A percentile compares a stretch with the other conserved stretches of the same genome.
Conservation (phyloP, 2,329 filamentous ascomycete species). For the Alternaria infectoria region DNA sequence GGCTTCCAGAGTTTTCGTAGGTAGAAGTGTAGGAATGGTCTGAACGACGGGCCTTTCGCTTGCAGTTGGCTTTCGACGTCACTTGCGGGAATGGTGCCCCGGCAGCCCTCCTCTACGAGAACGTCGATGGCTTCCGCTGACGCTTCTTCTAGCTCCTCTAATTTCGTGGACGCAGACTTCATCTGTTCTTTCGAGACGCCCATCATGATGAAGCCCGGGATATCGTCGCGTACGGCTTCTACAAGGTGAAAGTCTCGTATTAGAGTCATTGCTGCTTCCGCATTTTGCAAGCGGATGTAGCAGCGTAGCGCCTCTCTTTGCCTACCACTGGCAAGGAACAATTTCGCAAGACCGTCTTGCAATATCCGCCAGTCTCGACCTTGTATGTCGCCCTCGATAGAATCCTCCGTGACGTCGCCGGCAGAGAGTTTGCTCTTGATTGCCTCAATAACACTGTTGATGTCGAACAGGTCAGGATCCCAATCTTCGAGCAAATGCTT, state of each 20-base stretch:
- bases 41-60: constrained; percentile 54
- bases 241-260: constrained; percentile 90
- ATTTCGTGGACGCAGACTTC: constrained; percentile 68
- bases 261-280: constrained; percentile 83
- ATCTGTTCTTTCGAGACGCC: constrained; percentile 77
- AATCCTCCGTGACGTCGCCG: constrained; percentile 76
- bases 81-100: constrained; percentile 80
- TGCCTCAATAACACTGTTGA: constrained; percentile 74
- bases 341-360: constrained; percentile 81
- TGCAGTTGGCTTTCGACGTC: constrained; percentile 81
- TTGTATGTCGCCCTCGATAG: constrained; percentile 72
- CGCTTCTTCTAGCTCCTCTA: constrained; percentile 75
- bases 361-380: constrained; percentile 88
- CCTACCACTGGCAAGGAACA: constrained; percentile 82
- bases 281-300: constrained; percentile 90
- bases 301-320: constrained; percentile 84
- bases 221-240: constrained; percentile 86
- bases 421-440: constrained; percentile 83
- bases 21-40: constrained; percentile 90
- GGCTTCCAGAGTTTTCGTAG: constrained; percentile 85
- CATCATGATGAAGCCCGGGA: constrained; percentile 84
- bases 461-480: constrained; percentile 84
- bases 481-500: constrained; percentile 81
- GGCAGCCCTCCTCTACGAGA: constrained; percentile 88
- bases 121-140: constrained; percentile 84